Conservation (phyloP, 192 early-diverging fungal species). For the Pilaira anomala region DNA sequence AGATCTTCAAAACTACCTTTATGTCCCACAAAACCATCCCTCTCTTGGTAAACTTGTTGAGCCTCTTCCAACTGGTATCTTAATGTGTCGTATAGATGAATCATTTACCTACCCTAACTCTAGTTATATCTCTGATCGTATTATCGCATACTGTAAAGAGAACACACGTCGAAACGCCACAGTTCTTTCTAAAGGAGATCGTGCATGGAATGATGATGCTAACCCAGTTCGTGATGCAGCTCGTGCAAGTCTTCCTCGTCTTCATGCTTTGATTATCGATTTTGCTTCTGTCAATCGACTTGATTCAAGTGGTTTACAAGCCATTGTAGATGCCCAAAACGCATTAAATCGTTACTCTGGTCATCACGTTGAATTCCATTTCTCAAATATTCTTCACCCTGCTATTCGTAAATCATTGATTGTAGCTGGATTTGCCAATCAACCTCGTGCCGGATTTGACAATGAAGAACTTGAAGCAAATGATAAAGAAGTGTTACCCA, state of each 20-base stretch:
- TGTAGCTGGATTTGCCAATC: slow-evolving; percentile 34
- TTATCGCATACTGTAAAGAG: slow-evolving; percentile 40
- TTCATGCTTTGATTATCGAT: slow-evolving; percentile 34
- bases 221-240: slow-evolving; percentile 32
- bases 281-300: slow-evolving; percentile 37
- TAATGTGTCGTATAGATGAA: slow-evolving; percentile 77
- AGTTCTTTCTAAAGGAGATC: slow-evolving; percentile 24
- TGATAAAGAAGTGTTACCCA: slow-evolving; percentile 26
- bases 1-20: slow-evolving; percentile 26
- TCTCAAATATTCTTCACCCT: slow-evolving; percentile 28
- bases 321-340: slow-evolving; percentile 29
- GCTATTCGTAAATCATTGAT: slow-evolving; percentile 30
- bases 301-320: slow-evolving; percentile 39
- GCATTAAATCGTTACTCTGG: slow-evolving; percentile 34
- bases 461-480: not conserved
- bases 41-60: slow-evolving; percentile 29
- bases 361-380: slow-evolving; percentile 37
- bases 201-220: slow-evolving; percentile 35
- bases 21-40: slow-evolving; percentile 29
- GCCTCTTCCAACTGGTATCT: slow-evolving; percentile 54
- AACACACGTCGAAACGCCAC: slow-evolving; percentile 21
- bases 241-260: slow-evolving; percentile 22
- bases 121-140: slow-evolving; percentile 54
- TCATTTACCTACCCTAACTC: slow-evolving; percentile 75
- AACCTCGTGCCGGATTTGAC: slow-evolving; percentile 11